Evolutionary conservation across 768 basidiomycete species (phyloP), one percentile per base, ranked within the genome.

Genomic region (Piloderma croceum): DNA sequence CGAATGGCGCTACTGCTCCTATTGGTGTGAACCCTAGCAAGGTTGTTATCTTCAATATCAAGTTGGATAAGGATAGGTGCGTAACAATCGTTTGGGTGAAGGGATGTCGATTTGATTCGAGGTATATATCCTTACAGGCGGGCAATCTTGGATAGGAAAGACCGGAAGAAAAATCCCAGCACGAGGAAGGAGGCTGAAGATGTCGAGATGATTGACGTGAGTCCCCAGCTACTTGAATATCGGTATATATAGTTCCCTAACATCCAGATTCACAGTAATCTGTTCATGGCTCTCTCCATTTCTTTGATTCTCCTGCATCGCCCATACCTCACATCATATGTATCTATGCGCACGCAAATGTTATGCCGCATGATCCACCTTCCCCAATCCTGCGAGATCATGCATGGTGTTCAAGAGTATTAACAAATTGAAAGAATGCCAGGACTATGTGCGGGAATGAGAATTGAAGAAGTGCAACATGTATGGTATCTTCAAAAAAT

Each of bases 21-120:
- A 92, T 99, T 55, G 91, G 92, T 52, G 81, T 99, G 54, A 86
- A 94, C 75, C 92, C 94, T 43, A 90, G 86, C 73, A 98, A 96
- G 62, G 91, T 97, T 39, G 88, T 94, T 48, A 90, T 99, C 61
- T 81, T 82, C 50, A 86, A 71, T 56, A 79, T 96, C 68, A 96
- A 98, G 73, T 71, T 90, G 46, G 88, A 92, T 69, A 92, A 90
- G 66, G 90, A 91, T 68, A 73, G 84, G 84, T 83, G 31, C 39
- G 72, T 59, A 18, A 7, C 39, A 2, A 18, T 35, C 6, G 17
- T 15, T 12, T 31, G 31, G 17, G 25, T 33, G 23, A 37, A 17
- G 12, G 19, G 19, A 25, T 27, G 31, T 24, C 10, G 13, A 44
- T 20, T 18, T 31, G 24, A 19, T 39, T 25, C 37, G 10, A 45